phyloP scores from a whole-genome alignment of 306 rosid genomes.

The Corylus heterophylla region DNA sequence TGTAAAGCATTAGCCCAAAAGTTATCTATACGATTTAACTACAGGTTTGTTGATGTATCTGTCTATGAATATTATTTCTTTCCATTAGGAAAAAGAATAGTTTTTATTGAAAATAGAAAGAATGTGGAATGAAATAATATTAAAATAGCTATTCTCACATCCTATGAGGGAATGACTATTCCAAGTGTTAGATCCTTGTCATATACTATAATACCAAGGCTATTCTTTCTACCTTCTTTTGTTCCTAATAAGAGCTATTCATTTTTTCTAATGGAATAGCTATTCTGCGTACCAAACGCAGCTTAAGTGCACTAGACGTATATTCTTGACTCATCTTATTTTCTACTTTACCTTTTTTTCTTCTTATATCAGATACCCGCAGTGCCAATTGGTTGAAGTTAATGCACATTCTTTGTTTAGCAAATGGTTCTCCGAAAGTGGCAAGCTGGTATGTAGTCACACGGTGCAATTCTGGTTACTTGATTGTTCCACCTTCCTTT shows the following conservation, averaged over 20 bases:
- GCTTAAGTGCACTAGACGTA: conserved; percentile 3
- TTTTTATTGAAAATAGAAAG: no score
- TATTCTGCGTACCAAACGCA: no score
- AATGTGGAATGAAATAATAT: no score
- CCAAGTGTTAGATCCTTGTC: no score
- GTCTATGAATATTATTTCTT: not conserved
- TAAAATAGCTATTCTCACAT: no score
- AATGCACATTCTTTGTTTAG: conserved; percentile 99
- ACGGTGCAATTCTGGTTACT: conserved; percentile 18
- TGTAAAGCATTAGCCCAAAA: conserved; percentile 97
- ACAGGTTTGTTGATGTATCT: conserved; percentile 54
- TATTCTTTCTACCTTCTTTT: no score
- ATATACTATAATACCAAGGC: no score
- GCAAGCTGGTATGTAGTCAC: conserved; percentile 79
- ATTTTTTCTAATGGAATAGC: no score
- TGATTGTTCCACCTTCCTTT: conserved; percentile 6
- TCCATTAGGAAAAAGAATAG: not conserved
- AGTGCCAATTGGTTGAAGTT: conserved; percentile 82
- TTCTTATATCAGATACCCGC: conserved; percentile 61
- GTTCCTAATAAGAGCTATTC: no score
- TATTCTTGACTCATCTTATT: conserved; percentile 1
- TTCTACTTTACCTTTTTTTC: conserved; percentile 7
- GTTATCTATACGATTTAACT: conserved; percentile 73
- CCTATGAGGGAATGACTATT: no score
- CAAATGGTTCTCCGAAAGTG: conserved; percentile 99